phyloP scores from a whole-genome alignment of 2,329 filamentous ascomycete species.

The Penicillium sp. region DNA sequence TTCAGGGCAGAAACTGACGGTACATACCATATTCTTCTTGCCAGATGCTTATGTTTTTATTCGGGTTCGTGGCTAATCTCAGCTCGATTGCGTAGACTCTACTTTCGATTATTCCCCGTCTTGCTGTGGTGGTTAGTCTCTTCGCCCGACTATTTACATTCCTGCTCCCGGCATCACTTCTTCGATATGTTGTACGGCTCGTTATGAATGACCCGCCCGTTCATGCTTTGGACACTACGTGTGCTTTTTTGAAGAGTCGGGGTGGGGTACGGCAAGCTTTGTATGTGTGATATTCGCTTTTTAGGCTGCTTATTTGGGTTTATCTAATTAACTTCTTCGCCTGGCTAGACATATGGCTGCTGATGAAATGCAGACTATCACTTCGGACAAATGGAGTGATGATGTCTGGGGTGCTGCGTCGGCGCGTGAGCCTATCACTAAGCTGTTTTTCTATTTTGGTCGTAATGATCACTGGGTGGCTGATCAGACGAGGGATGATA shows the following conservation, averaged over 20 bases:
- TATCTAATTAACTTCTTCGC: neutral
- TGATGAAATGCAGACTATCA: slow-evolving; percentile 58
- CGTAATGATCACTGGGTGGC: slow-evolving; percentile 62
- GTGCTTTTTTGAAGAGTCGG: slow-evolving; percentile 49
- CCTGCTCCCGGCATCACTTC: slow-evolving; percentile 39
- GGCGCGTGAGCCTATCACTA: slow-evolving; percentile 36
- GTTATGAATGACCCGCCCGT: slow-evolving; percentile 41
- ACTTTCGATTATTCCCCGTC: slow-evolving; percentile 35
- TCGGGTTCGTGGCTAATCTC: neutral
- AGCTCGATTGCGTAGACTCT: slow-evolving; percentile 21
- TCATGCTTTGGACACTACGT: slow-evolving; percentile 48
- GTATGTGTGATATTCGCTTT: slow-evolving; percentile 29
- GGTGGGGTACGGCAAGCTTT: slow-evolving; percentile 55
- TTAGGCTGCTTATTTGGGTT: neutral
- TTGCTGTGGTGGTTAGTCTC: slow-evolving; percentile 37
- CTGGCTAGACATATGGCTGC: slow-evolving; percentile 51
- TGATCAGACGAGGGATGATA: slow-evolving; percentile 54
- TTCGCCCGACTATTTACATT: slow-evolving; percentile 45
- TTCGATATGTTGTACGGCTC: slow-evolving; percentile 43
- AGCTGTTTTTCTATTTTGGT: slow-evolving; percentile 59
- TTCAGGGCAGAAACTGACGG: slow-evolving; percentile 54
- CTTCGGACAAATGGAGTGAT: slow-evolving; percentile 55
- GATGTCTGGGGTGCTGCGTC: slow-evolving; percentile 56
- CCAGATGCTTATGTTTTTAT: neutral
- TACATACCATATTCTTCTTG: slow-evolving; percentile 21